Conservation (phyloP, 208 protist species). For the Vickermania spadyakhi region DNA sequence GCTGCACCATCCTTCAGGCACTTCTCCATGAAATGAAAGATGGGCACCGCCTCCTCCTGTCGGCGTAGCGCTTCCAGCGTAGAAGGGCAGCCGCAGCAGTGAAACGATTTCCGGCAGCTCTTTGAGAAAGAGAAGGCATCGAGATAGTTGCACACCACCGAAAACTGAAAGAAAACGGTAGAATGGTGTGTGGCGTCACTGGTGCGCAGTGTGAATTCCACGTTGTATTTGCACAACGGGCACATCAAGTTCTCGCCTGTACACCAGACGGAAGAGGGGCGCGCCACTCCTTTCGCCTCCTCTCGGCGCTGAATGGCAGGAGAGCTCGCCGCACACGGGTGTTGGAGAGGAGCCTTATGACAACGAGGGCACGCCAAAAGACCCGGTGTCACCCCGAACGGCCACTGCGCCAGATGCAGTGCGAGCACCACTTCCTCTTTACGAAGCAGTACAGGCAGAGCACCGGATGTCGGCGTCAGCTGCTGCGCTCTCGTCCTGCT, state of each 20-base stretch:
- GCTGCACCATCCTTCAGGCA: conserved; percentile 37
- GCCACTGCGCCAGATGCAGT: background rate
- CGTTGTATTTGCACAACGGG: conserved; percentile 63
- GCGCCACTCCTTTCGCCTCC: conserved; percentile 8
- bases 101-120: conserved; percentile 30
- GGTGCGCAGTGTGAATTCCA: conserved; percentile 44
- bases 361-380: conserved; percentile 59
- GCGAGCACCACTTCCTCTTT: background rate
- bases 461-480: background rate
- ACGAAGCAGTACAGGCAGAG: background rate
- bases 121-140: conserved; percentile 38
- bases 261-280: background rate
- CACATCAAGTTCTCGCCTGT: too few relatives aligned
- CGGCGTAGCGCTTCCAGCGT: conserved; percentile 25
- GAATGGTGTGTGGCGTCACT: conserved; percentile 35
- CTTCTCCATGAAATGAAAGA: conserved; percentile 25
- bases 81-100: conserved; percentile 5
- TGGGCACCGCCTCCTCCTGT: conserved; percentile 10
- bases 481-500: background rate
- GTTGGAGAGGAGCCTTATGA: conserved; percentile 22
- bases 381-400: conserved; percentile 3
- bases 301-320: conserved; percentile 1
- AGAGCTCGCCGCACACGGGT: too few relatives aligned
- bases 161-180: conserved; percentile 47
- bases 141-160: conserved; percentile 33